Evolutionary conservation across 257 asterid species (phyloP), one percentile per base, ranked within the genome.

Genomic region (Fraxinus anomala): DNA sequence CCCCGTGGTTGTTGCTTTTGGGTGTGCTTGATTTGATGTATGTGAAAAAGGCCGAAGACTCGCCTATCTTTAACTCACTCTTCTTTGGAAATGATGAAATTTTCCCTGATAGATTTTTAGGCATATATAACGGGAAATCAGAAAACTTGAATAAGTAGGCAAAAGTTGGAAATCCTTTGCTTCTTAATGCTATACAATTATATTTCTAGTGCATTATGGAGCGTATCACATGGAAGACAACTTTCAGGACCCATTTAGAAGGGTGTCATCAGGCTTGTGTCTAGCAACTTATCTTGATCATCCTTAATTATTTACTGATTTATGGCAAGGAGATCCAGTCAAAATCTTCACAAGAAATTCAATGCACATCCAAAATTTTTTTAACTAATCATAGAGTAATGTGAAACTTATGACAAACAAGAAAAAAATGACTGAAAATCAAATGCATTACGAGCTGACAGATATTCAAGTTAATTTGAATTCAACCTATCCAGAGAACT

Each of bases 31-130:
- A 87, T 85, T 93, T 96, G 82, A 96, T 93, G 47, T 96, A 96
- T 37, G 96, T 89, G 87, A 93, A 96, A 83, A 96, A 96, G 28
- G 99, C 99, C 2, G 99, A 96, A 72, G 97, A 92, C 59, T 84
- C 97, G 5, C 98, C 99, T 56, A 96, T 93, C 89, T 83, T 93
- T 78, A 96, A 80, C 79, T 86, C 89, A 65, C 88, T 89, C 88
- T 87, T 93, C 91, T 81, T 89, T 73, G 86, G 89, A 83, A 89
- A 89, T 65, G 90, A 80, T 51, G 84, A 80, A 44, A 82, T 44
- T 83, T 86, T 85, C 74, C 93, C 99, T 96, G 89, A 54, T 69
- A 69, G 9, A 74, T 33, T 76, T 76, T 42, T 33, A 65, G 36
- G 37, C 59, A 73, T 10, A 61, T 28, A 31, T 24, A 40, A 56